phyloP scores from a whole-genome alignment of 768 basidiomycete species.

The Tephrocybe sp. region DNA sequence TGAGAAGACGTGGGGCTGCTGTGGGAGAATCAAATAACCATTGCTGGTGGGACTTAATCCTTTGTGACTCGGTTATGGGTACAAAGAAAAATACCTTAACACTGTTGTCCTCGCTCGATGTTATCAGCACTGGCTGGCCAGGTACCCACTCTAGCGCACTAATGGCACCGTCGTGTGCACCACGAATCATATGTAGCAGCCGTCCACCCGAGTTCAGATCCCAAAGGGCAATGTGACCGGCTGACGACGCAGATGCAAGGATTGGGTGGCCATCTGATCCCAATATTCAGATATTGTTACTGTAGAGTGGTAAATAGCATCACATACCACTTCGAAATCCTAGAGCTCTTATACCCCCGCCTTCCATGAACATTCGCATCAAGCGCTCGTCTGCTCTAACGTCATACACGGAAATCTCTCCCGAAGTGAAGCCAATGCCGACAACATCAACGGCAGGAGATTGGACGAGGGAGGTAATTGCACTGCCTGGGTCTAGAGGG shows the following conservation, averaged over 20 bases:
- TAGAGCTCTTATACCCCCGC: conserved; percentile 70
- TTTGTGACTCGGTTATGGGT: not conserved
- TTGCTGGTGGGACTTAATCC: conserved; percentile 57
- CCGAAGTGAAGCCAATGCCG: conserved; percentile 87
- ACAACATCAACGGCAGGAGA: conserved; percentile 96
- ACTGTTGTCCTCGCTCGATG: conserved; percentile 91
- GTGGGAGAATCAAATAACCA: conserved; percentile 96
- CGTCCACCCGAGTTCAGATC: conserved; percentile 82
- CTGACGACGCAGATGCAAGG: conserved; percentile 82
- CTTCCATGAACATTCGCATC: conserved; percentile 89
- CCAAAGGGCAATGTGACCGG: conserved; percentile 91
- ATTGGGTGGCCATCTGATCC: conserved; percentile 86
- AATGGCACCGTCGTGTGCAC: conserved; percentile 86
- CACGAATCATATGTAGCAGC: conserved; percentile 79
- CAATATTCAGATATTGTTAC: conserved; percentile 8
- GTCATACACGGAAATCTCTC: conserved; percentile 87
- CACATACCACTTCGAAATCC: conserved; percentile 80
- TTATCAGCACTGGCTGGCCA: conserved; percentile 87
- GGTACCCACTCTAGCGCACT: conserved; percentile 88
- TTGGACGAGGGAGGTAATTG: conserved; percentile 80
- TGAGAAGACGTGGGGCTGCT: conserved; percentile 80
- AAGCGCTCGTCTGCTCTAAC: conserved; percentile 86
- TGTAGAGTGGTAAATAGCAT: not conserved
- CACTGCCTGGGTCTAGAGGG: conserved; percentile 26
- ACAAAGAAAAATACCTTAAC: conserved; percentile 63